Base-by-base conservation (phyloP, 495 filamentous ascomycete genomes). In the Neurospora hispaniola region DNA sequence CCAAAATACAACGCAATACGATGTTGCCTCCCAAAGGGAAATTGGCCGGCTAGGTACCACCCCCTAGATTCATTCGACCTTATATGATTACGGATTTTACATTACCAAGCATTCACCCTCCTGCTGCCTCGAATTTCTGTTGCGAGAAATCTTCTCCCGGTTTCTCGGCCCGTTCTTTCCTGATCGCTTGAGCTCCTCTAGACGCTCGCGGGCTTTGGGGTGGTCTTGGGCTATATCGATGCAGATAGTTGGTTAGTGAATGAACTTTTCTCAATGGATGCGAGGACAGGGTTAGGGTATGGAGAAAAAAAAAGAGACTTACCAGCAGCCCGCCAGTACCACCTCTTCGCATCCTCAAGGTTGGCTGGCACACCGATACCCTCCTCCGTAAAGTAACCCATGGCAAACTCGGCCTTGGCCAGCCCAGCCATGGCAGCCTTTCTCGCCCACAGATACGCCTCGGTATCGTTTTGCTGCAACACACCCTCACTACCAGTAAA, bases 281-380 rank as follows among this genome's bases (percentile, higher is more conserved):
- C 46, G 72, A 69, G 20, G 46, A 35, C 40, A 66, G 38, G 41
- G 41, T 41, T 7, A 40, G 40, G 27, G 11, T 59, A 27, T 27
- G 48, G 20, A 54, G 9, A 71, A 70, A 69, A 66, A 8, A 31
- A 31, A 31, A 31, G 2, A 31, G 27, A 91, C 95, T 90, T 83
- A 98, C 96, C 92, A 82, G 96, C 96, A 84, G 96, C 94, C 82
- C 94, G 88, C 88, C 94, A 97, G 84, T 99, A 99, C 96, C 96
- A 99, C 77, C 93, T 88, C 84, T 97, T 97, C 23, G 95, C 96
- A 83, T 97, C 96, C 77, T 99, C 96, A 74, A 97, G 73, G 79
- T 94, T 94, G 5, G 91, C 88, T 39, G 89, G 85, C 70, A 91
- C 89, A n/a, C 96, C 96, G 75, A 99, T 98, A 0, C 96, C 96